These are phyloP conservation scores for Elaeis oleifera DNA, from an alignment of 202 grass and related monocot species.

Conservation along the genomic window DNA sequence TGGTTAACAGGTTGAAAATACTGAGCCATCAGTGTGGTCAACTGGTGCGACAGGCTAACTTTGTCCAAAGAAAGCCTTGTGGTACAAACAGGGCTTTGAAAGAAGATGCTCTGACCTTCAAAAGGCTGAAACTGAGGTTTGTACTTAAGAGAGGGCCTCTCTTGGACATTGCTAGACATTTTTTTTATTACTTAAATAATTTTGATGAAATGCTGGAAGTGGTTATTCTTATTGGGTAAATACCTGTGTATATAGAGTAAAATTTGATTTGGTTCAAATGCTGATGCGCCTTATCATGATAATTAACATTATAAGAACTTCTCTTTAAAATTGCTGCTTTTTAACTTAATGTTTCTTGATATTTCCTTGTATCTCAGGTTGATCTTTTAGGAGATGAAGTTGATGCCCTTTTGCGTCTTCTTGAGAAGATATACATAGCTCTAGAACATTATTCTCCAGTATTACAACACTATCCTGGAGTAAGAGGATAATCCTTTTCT, in stretches of 20 bases:
- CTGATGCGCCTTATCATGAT: too few species aligned
- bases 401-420: conserved; percentile 15
- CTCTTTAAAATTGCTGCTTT: too few species aligned
- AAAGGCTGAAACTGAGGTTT: conserved; percentile 20
- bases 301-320: too few species aligned
- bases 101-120: conserved; percentile 16
- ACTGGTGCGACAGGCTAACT: conserved; percentile 3
- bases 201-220: too few species aligned
- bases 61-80: not conserved
- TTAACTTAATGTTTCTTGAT: too few species aligned
- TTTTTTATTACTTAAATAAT: too few species aligned
- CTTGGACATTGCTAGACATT: not conserved
- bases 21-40: conserved; percentile 1
- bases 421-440: conserved; percentile 14
- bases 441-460: conserved; percentile 23
- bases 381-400: conserved; percentile 22
- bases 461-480: conserved; percentile 24
- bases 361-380: conserved; percentile 7
- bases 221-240: too few species aligned
- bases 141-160: too few species aligned
- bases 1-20: conserved; percentile 4
- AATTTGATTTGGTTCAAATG: too few species aligned
- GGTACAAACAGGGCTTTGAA: conserved; percentile 21
- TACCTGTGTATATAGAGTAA: too few species aligned
- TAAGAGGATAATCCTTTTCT: not conserved